Evolutionary conservation across 768 basidiomycete species (phyloP).

Genomic region (Boletus eberwhitei): DNA sequence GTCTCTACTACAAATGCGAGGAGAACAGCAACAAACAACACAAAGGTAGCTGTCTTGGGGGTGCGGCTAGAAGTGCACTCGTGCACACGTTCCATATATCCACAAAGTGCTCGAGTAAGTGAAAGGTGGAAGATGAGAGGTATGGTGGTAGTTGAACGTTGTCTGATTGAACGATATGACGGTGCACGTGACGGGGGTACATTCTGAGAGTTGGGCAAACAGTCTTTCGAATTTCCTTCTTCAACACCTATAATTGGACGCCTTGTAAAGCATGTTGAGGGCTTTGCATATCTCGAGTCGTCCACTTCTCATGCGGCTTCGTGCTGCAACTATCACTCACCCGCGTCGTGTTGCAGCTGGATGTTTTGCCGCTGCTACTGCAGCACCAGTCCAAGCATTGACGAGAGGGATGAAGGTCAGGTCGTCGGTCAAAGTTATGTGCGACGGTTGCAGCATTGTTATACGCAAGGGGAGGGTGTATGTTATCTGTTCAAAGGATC

Average conservation of each 20-base stretch:
- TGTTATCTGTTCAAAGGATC: constrained; percentile 89
- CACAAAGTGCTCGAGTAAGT: background rate
- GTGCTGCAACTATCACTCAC: constrained; percentile 36
- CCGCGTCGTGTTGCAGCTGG: constrained; percentile 33
- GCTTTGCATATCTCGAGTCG: constrained; percentile 61
- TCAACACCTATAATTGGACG: background rate
- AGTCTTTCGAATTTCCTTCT: no score
- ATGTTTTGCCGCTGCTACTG: constrained; percentile 7
- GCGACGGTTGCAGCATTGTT: constrained; percentile 89
- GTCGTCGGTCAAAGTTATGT: constrained; percentile 90
- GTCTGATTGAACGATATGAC: no score
- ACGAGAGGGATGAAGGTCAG: constrained; percentile 95
- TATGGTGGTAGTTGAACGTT: background rate
- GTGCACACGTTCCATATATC: constrained; percentile 3
- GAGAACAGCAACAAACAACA: constrained; percentile 57
- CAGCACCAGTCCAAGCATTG: constrained; percentile 33
- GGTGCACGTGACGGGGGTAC: constrained; percentile 10
- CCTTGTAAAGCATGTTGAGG: constrained; percentile 46
- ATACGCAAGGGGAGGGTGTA: constrained; percentile 88
- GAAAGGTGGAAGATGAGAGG: background rate
- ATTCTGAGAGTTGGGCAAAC: background rate
- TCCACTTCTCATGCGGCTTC: constrained; percentile 55
- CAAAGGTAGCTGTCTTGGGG: constrained; percentile 43
- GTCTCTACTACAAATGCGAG: constrained; percentile 76
- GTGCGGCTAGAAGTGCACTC: background rate